Conservation (phyloP, 495 filamentous ascomycete genomes). For the Recurvomyces mirabilis region DNA sequence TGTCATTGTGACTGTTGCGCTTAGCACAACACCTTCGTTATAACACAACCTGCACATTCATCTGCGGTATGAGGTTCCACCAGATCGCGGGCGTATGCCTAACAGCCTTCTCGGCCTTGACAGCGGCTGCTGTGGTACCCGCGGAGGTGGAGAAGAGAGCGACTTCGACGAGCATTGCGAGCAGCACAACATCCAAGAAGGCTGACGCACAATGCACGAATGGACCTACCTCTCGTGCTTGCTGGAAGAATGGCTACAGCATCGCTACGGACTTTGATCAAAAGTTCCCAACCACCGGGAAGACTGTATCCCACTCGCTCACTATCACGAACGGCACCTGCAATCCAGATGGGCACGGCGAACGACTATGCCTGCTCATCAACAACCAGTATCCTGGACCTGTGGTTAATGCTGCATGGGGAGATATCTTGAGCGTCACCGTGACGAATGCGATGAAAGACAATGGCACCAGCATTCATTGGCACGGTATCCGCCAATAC, state of each 20-base stretch:
- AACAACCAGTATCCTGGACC: slow-evolving; percentile 26
- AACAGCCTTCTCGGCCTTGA: not conserved
- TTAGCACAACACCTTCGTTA: not conserved
- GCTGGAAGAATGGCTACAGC: slow-evolving; percentile 24
- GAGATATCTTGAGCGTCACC: slow-evolving; percentile 26
- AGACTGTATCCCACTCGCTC: slow-evolving; percentile 18
- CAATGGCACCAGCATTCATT: slow-evolving; percentile 33
- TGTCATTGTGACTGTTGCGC: too few species aligned
- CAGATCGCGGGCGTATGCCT: slow-evolving; percentile 1
- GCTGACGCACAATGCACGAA: too few species aligned
- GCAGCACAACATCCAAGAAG: not conserved
- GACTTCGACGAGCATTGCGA: not conserved
- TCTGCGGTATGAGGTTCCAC: not conserved
- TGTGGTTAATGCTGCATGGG: slow-evolving; percentile 26
- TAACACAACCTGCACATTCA: not conserved
- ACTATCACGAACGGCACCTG: slow-evolving; percentile 24
- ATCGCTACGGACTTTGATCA: slow-evolving; percentile 26
- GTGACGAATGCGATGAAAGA: slow-evolving; percentile 27
- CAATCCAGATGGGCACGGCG: slow-evolving; percentile 19
- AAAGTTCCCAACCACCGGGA: slow-evolving; percentile 20
- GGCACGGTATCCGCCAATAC: slow-evolving; percentile 32
- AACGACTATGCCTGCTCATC: slow-evolving; percentile 17
- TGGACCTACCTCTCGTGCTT: slow-evolving; percentile 17
- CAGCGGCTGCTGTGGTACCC: not conserved
- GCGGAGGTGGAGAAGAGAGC: slow-evolving; percentile 1